Evolutionary conservation across 805 yeast species (phyloP), one percentile per base, ranked within the genome.

Genomic region (Metschnikowia baotianmanensis): DNA sequence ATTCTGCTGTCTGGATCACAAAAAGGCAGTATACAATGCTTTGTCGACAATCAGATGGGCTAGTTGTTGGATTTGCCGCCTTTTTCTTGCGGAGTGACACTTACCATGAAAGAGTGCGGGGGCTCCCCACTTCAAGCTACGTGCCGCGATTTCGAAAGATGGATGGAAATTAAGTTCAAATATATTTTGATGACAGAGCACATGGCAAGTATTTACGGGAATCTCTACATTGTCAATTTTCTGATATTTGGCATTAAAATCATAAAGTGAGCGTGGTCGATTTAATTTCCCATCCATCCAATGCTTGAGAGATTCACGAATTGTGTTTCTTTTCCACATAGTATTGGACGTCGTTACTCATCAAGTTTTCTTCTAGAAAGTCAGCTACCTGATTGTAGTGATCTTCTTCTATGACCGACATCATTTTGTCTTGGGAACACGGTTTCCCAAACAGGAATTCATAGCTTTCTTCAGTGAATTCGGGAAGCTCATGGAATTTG

Each of bases 301-400:
- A 10, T 21, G 32, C 16, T n/a, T n/a, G 8, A n/a, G 16, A 12
- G 13, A 26, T 27, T 18, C 17, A 31, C 6, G 16, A 6, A 4
- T 15, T 15, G 12, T 31, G 15, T 16, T 20, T 36, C 24, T 38
- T 43, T 27, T 52, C 56, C 30, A 48, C 62, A 45, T 67, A 67
- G 50, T 67, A 67, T 36, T 52, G 56, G 23, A 66, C 50, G 46
- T 67, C 71, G 49, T 67, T 66, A 48, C 57, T 61, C 43, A 66
- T 55, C 38, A 67, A 53, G 46, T 63, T 66, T 43, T 67, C 73
- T 45, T 65, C 71, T 37, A 67, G 53, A 37, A 67, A 62, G 48
- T 67, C 73, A 18, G 63, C 67, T 31, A 67, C 62, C 56, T 59
- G 59, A 48, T 66, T 66, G 50, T 67, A 67, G 43, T 65, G 62